Conservation (phyloP, 176 grass and related monocot genomes). For the Poa pratensis region DNA sequence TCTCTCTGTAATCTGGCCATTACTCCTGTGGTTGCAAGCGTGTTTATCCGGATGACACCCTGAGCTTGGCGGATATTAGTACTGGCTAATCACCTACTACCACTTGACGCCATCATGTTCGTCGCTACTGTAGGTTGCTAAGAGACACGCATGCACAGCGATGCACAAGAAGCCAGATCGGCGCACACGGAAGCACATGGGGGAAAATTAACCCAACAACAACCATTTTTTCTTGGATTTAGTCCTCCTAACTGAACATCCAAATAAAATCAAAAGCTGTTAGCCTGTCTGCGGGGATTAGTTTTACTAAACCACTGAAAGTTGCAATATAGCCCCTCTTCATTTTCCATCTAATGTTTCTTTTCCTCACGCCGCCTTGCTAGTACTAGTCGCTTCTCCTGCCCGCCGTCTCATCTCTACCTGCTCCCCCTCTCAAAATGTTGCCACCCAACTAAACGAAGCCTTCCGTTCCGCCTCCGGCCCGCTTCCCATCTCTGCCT, state of each 20-base stretch:
- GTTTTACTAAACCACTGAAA: background rate
- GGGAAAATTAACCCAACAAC: background rate
- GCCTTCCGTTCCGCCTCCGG: conserved; percentile 27
- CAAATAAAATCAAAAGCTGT: conserved; percentile 1
- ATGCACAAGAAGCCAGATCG: conserved; percentile 40
- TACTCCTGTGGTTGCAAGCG: no score
- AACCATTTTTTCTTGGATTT: background rate
- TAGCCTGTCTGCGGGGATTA: conserved; percentile 37
- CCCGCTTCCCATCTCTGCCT: background rate
- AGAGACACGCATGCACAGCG: conserved; percentile 6
- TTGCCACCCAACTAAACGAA: conserved; percentile 39
- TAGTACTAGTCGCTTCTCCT: background rate
- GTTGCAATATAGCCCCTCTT: background rate
- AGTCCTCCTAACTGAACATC: background rate
- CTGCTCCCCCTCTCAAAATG: conserved; percentile 28
- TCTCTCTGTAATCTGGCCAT: conserved; percentile 13
- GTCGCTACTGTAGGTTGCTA: background rate
- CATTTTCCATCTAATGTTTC: background rate
- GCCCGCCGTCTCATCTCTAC: conserved; percentile 4
- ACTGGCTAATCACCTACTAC: background rate
- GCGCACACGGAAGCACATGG: background rate
- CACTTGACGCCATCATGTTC: conserved; percentile 25
- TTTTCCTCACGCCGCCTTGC: conserved; percentile 1
- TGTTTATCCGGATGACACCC: background rate
- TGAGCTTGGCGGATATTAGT: background rate